A percentile compares a stretch with the other conserved stretches of the same genome.
Evolutionary conservation across 179 eudicot genomes (phyloP).

Genomic region (Silene vulgaris): DNA sequence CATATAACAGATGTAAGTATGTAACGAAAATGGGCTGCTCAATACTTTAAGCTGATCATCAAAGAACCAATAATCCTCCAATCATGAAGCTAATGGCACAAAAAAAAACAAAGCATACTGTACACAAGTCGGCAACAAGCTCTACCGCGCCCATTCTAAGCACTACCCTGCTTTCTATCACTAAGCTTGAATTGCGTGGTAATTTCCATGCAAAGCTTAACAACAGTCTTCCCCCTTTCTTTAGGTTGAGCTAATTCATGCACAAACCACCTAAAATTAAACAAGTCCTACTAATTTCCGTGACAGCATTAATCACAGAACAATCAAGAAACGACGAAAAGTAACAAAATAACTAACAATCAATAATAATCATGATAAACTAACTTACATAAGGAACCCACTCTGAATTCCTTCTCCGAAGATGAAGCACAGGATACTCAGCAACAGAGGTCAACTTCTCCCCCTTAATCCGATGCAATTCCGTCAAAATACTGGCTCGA

Average conservation of each 20-base stretch:
- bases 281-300: too few relatives aligned
- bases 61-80: neutral
- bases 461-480: slow-evolving; percentile 71
- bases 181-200: too few relatives aligned
- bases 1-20: neutral
- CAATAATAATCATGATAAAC: slow-evolving; percentile 19
- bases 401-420: slow-evolving; percentile 68
- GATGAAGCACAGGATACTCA: slow-evolving; percentile 85
- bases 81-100: neutral
- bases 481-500: slow-evolving; percentile 88
- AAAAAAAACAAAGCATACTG: too few relatives aligned
- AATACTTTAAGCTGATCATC: neutral
- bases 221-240: neutral
- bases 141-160: too few relatives aligned
- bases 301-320: neutral
- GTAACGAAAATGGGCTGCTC: neutral
- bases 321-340: neutral
- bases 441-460: slow-evolving; percentile 49
- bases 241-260: neutral
- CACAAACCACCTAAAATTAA: neutral
- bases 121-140: too few relatives aligned
- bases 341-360: neutral
- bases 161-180: too few relatives aligned
- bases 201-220: too few relatives aligned
- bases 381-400: slow-evolving; percentile 91